Percentiles rank a stretch among this genome's conserved stretches.
Conservation (phyloP, 2,329 filamentous ascomycete species). For the Lachnellula subtilissima region DNA sequence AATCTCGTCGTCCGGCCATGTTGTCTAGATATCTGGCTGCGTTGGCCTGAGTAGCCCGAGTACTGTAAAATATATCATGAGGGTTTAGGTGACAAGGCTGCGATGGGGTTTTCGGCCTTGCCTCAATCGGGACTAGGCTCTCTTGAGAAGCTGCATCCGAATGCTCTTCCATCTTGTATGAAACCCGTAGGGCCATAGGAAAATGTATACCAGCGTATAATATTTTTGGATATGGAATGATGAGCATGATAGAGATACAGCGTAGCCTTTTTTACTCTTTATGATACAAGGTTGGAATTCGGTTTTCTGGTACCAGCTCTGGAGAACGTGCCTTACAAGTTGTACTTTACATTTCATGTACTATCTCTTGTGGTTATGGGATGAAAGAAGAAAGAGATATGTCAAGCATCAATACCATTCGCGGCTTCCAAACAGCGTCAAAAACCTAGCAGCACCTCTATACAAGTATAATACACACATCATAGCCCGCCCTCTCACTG, state of each 20-base stretch:
- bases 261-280: no score
- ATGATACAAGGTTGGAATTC: background rate
- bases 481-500: background rate
- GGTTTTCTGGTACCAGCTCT: background rate
- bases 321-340: background rate
- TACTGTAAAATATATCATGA: background rate
- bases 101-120: background rate
- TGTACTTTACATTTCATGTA: background rate
- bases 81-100: background rate
- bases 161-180: no score
- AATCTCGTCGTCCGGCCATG: constrained; percentile 63
- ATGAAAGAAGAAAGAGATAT: background rate
- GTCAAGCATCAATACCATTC: no score
- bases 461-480: constrained; percentile 6
- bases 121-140: background rate
- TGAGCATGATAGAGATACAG: no score
- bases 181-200: no score
- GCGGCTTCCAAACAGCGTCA: background rate
- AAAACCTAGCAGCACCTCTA: background rate
- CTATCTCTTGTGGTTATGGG: background rate
- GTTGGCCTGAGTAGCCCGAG: background rate
- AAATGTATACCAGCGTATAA: background rate
- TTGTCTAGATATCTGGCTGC: constrained; percentile 1
- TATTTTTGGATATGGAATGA: background rate
- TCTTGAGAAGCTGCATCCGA: background rate